Percentiles rank a stretch among this genome's conserved stretches.
phyloP scores from a whole-genome alignment of 306 rosid species.

The Cucurbita maxima region DNA sequence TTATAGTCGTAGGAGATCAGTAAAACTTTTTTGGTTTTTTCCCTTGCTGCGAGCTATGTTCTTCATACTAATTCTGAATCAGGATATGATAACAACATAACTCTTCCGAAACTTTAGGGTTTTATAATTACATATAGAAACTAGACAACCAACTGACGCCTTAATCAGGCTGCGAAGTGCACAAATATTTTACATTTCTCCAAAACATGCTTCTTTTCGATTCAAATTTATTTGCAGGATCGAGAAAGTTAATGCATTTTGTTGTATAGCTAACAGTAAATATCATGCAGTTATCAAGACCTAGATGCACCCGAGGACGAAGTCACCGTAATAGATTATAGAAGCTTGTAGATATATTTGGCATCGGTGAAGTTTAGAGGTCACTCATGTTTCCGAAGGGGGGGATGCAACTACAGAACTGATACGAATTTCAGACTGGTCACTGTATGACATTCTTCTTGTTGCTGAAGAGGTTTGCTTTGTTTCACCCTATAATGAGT shows the following conservation, averaged over 20 bases:
- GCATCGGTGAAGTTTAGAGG: not conserved
- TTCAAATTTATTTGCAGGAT: not conserved
- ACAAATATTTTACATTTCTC: not conserved
- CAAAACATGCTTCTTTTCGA: not conserved
- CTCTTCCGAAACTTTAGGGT: not conserved
- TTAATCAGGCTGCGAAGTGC: not conserved
- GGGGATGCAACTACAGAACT: slow-evolving; percentile 3
- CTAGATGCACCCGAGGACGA: slow-evolving; percentile 94
- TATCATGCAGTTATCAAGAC: slow-evolving; percentile 73
- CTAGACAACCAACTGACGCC: not conserved
- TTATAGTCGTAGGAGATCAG: not conserved
- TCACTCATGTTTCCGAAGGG: not conserved
- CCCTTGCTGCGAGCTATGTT: not conserved
- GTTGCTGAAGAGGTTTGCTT: not conserved
- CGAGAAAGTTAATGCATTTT: not conserved
- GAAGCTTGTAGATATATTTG: slow-evolving; percentile 60
- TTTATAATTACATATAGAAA: not conserved
- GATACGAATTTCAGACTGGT: not conserved
- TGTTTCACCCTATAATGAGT: not conserved
- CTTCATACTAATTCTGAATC: not conserved
- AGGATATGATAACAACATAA: not conserved
- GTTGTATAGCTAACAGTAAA: not conserved
- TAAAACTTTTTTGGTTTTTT: not conserved
- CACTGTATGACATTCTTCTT: not conserved
- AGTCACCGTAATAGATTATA: slow-evolving; percentile 92